Evolutionary conservation across 805 yeast genomes (phyloP).

Genomic region (Groenewaldozyma tartarivorans): DNA sequence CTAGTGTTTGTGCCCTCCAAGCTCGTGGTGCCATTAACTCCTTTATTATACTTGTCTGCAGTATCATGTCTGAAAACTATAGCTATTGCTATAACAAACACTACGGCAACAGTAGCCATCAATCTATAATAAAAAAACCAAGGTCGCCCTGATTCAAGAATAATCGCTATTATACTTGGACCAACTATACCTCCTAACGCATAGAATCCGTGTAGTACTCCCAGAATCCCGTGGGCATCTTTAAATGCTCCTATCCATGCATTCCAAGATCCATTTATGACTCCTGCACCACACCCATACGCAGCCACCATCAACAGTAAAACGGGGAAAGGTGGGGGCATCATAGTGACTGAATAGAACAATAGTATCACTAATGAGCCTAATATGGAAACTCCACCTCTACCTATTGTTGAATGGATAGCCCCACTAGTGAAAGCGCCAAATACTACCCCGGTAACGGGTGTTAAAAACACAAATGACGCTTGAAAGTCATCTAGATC

Average conservation of each 20-base stretch:
- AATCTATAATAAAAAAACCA: constrained; percentile 49
- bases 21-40: neutral
- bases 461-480: constrained; percentile 41
- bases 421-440: constrained; percentile 41
- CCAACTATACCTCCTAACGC: constrained; percentile 65
- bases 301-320: constrained; percentile 32
- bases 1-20: neutral
- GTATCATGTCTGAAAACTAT: constrained; percentile 35
- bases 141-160: constrained; percentile 37
- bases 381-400: constrained; percentile 35
- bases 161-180: constrained; percentile 52
- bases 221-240: constrained; percentile 49
- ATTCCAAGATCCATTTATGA: constrained; percentile 46
- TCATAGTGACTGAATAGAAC: constrained; percentile 31
- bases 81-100: constrained; percentile 27
- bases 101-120: constrained; percentile 30
- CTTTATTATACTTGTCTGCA: constrained; percentile 11
- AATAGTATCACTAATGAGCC: constrained; percentile 30
- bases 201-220: constrained; percentile 55
- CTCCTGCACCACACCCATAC: constrained; percentile 48
- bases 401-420: constrained; percentile 36
- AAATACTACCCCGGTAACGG: constrained; percentile 44
- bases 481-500: constrained; percentile 38
- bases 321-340: constrained; percentile 33
- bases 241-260: constrained; percentile 40